Conservation (phyloP, 2,329 filamentous ascomycete genomes). For the Penicillium sclerotigenum region DNA sequence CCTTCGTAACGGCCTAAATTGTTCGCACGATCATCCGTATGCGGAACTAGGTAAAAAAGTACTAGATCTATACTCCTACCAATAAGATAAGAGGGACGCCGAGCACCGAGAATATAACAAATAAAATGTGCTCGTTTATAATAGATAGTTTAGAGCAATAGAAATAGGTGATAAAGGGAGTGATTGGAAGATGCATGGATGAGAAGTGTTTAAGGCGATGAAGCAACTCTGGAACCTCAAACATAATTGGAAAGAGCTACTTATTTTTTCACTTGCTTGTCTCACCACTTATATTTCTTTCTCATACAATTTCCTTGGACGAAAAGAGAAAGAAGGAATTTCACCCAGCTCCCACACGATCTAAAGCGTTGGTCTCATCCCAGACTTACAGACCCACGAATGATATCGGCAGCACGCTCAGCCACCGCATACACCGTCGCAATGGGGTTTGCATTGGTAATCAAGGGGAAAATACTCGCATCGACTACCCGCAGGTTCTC, state of each 20-base stretch:
- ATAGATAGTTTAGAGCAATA: background rate
- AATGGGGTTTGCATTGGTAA: constrained; percentile 38
- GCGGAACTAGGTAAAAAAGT: no score
- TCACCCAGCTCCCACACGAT: background rate
- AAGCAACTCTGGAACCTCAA: background rate
- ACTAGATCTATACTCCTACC: background rate
- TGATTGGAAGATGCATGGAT: no score
- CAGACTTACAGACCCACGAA: constrained; percentile 3
- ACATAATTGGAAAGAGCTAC: background rate
- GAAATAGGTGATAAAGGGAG: background rate
- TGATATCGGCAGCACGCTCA: constrained; percentile 34
- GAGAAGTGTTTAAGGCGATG: no score
- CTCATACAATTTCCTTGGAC: background rate
- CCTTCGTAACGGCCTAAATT: background rate
- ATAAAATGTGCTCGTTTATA: background rate
- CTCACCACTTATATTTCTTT: background rate
- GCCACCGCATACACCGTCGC: constrained; percentile 39
- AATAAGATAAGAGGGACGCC: no score
- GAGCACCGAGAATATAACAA: background rate
- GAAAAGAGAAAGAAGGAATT: background rate
- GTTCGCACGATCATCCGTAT: background rate
- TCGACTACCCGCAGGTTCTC: constrained; percentile 36
- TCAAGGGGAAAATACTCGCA: constrained; percentile 37
- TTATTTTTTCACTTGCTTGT: background rate
- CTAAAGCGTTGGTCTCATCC: background rate